Evolutionary conservation across 108 stramenopile species (phyloP).

Genomic region (Fragilariopsis cylindrus): DNA sequence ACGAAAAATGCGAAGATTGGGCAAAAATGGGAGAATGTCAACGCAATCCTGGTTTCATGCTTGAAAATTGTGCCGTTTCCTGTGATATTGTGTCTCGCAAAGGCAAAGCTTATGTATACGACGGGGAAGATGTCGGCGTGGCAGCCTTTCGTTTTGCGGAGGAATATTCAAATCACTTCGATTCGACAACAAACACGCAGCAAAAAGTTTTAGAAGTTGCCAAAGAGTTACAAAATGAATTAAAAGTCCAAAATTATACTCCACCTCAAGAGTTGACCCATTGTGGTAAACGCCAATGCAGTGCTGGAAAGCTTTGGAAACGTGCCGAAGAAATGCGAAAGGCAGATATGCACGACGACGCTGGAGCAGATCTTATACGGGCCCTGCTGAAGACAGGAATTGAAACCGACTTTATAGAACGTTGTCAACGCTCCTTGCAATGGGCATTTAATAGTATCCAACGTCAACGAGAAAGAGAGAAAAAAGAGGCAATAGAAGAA

Average conservation of each 20-base stretch:
- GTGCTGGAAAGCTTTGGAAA: constrained; percentile 61
- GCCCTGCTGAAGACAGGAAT: constrained; percentile 54
- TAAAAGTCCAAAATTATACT: constrained; percentile 26
- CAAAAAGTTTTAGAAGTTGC: constrained; percentile 32
- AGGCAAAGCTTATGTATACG: constrained; percentile 15
- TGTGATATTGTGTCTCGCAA: constrained; percentile 6
- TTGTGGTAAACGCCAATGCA: constrained; percentile 46
- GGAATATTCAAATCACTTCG: constrained; percentile 3
- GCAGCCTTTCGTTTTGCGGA: constrained; percentile 61
- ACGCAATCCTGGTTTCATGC: constrained; percentile 45
- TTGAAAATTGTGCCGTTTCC: constrained; percentile 37
- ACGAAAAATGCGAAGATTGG: constrained; percentile 22
- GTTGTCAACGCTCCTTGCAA: constrained; percentile 39
- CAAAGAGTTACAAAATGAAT: constrained; percentile 20
- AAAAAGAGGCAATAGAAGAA: constrained; percentile 46
- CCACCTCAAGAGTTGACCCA: constrained; percentile 43
- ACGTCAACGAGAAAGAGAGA: constrained; percentile 48
- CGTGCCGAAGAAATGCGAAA: constrained; percentile 51
- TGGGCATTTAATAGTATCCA: constrained; percentile 48
- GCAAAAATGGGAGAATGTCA: constrained; percentile 45
- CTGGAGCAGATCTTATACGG: constrained; percentile 49
- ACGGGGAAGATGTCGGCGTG: constrained; percentile 51
- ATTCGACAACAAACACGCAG: background rate
- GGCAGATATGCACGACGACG: constrained; percentile 50
- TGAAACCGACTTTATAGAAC: constrained; percentile 53